Conservation (phyloP, 768 basidiomycete genomes). For the Termitomyces sp. region DNA sequence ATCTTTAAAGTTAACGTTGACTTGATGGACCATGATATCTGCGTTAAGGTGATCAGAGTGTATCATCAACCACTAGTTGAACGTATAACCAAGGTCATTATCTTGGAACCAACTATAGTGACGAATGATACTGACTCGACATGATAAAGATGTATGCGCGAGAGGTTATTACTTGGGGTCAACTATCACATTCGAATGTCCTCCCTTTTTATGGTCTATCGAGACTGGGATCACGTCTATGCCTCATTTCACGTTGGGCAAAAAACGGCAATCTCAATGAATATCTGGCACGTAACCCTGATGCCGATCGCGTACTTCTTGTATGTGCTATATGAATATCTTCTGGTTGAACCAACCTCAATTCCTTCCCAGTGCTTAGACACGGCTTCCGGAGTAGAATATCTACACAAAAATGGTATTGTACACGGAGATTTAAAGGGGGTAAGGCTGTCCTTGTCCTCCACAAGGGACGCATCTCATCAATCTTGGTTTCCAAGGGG, state of each 20-base stretch:
- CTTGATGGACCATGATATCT: background rate
- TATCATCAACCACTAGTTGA: background rate
- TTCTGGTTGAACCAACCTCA: too few relatives aligned
- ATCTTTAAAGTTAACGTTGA: constrained; percentile 1
- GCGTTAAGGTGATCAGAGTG: constrained; percentile 12
- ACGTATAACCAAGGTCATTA: constrained; percentile 8
- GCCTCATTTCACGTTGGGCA: constrained; percentile 33
- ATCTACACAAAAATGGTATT: constrained; percentile 25
- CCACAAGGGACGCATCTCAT: background rate
- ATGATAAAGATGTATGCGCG: constrained; percentile 12
- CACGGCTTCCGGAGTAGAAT: constrained; percentile 25
- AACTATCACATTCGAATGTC: constrained; percentile 30
- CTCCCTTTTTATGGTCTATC: constrained; percentile 31
- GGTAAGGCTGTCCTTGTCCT: constrained; percentile 9
- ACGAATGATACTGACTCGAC: background rate
- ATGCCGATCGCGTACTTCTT: constrained; percentile 26
- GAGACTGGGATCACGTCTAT: constrained; percentile 19
- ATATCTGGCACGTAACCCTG: constrained; percentile 27
- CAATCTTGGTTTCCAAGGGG: constrained; percentile 3
- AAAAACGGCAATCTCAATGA: constrained; percentile 25
- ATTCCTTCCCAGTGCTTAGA: constrained; percentile 18
- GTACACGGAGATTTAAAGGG: constrained; percentile 34
- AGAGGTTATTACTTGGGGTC: constrained; percentile 26
- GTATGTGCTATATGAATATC: constrained; percentile 22
- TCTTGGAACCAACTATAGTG: background rate